Evolutionary conservation across 306 rosid species (phyloP), one percentile per base, ranked within the genome.

Genomic region (Boehmeria nivea): DNA sequence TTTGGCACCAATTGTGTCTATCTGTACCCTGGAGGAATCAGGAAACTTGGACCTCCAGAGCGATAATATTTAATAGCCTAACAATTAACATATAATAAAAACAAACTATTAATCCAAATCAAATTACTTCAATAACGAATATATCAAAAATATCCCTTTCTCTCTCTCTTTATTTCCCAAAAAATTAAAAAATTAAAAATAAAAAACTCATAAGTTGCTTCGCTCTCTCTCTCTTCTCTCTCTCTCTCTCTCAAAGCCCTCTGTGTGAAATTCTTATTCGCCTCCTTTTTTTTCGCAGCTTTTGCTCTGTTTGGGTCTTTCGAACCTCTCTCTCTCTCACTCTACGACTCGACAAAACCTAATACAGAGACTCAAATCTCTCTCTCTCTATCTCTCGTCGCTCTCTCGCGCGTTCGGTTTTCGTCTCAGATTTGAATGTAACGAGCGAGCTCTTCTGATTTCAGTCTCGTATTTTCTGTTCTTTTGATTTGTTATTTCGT

Each of bases 181-280:
- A 15, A 43, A 4, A 43, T 16, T 15, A 16, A 16, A 44, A 0
- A 44, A 33, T 33, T 42, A 16, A 44, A 44, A n/a, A n/a, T n/a
- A n/a, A n/a, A n/a, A n/a, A n/a, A n/a, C n/a, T n/a, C n/a, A n/a
- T n/a, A n/a, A n/a, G n/a, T n/a, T n/a, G 19, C 6, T 22, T 22
- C 10, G 51, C 7, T 14, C 0, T 51, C 0, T 51, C 6, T 53
- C 31, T 28, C 9, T 8, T 6, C 3, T 25, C 6, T 20, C 25
- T 42, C 20, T 7, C 17, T 19, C 16, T 27, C 19, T 4, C 43
- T 13, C 28, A 31, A n/a, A 24, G 3, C 43, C 59, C 44, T 33
- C 59, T 33, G 26, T 22, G 59, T 16, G 6, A 54, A 46, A 39
- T 61, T 47, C 68, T 27, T 61, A 46, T 69, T 61, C 68, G 68